phyloP scores from a whole-genome alignment of 345 rosid genomes.

The Gossypium anomalum region DNA sequence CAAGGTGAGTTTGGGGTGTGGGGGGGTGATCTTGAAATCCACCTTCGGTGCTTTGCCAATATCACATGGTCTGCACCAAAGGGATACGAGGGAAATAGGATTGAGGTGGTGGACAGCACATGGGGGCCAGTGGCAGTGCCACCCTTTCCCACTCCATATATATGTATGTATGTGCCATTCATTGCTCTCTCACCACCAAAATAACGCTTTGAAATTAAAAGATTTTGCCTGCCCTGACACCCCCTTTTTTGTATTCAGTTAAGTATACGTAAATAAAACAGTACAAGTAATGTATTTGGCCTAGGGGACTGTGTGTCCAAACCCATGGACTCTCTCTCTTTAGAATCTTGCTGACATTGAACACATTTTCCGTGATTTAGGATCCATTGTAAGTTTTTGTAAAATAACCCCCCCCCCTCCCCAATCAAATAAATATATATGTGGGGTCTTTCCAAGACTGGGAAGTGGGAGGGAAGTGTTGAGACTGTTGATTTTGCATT shows the following conservation, averaged over 20 bases:
- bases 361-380: slow-evolving; percentile 34
- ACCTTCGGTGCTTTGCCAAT: background rate
- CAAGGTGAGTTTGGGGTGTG: background rate
- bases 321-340: background rate
- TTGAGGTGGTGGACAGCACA: slow-evolving; percentile 27
- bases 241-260: background rate
- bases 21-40: background rate
- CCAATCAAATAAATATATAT: too few species aligned
- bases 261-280: background rate
- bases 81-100: too few species aligned
- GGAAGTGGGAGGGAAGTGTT: background rate
- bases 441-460: slow-evolving; percentile 3
- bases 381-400: slow-evolving; percentile 21
- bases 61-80: slow-evolving; percentile 31
- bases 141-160: background rate
- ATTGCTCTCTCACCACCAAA: background rate
- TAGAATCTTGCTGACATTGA: slow-evolving; percentile 19
- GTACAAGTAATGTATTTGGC: background rate
- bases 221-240: background rate
- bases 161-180: background rate
- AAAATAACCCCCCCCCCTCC: background rate
- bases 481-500: background rate
- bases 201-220: slow-evolving; percentile 2
- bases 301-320: slow-evolving; percentile 18
- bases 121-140: slow-evolving; percentile 23